Base-by-base conservation (phyloP, 352 stramenopile genomes). In the Phytophthora lateralis region DNA sequence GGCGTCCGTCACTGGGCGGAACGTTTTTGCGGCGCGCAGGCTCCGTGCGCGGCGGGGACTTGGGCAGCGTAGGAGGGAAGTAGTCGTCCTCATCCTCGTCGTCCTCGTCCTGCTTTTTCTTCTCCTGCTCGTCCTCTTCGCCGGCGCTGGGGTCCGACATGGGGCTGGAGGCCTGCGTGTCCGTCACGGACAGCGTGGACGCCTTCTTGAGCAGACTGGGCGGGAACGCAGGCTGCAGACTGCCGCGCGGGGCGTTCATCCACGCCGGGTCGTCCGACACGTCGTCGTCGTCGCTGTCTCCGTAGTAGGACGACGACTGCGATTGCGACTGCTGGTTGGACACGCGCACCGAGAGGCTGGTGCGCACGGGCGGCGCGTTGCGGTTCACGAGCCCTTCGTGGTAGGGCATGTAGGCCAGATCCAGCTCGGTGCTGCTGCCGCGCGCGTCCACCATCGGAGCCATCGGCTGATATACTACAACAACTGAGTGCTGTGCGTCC, bases 191-290 rank as follows among this genome's bases (percentile, higher is more conserved):
- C 15, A 43, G 48, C 17, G 42, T 60, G 34, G 75, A 80, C 37
- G 79, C 68, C 63, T 92, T 90, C 69, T 88, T 85, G 51, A 92
- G 73, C 39, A 92, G 54, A 30, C 60, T 83, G 27, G 76, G 45
- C 14, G 81, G 74, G 35, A 90, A 54, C 10, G 79, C 66, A 0
- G 75, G 71, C 69, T 90, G 79, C 41, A 92, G 64, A 27, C 73
- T 87, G 42, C 70, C 77, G 26, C 75, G 75, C 24, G 80, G 80
- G 10, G 77, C 82, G 42, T 75, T 78, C 79, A 89, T 90, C 82
- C 82, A 91, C 26, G 74, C 67, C 14, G 80, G 80, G 50, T 89
- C 78, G 56, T 89, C 81, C 55, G 75, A 88, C 38, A 81, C 75
- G 39, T 89, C 81, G 55, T 92, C 79, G 29, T 85, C 76, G 47